These are phyloP conservation scores for Saprolegnia diclina DNA, from an alignment of 352 stramenopile genomes.

Conservation along the genomic window DNA sequence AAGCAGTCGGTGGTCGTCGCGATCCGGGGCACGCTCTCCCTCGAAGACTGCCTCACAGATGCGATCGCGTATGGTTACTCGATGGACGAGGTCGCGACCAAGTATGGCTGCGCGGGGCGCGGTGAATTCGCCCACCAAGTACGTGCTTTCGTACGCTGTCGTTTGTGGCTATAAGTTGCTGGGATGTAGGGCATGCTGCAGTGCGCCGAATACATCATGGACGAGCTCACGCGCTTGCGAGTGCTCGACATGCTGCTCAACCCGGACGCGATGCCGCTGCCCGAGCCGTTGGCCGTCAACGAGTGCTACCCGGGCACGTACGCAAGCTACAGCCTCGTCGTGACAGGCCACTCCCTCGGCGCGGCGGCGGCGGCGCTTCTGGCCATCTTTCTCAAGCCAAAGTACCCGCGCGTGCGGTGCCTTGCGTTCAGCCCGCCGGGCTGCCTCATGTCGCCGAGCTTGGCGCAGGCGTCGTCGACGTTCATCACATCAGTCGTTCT, in stretches of 20 bases:
- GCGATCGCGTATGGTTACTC: slow-evolving; percentile 78
- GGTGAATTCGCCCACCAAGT: slow-evolving; percentile 73
- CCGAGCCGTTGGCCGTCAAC: slow-evolving; percentile 49
- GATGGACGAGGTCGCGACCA: slow-evolving; percentile 57
- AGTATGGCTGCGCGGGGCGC: slow-evolving; percentile 57
- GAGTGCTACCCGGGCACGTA: slow-evolving; percentile 54
- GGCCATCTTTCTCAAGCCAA: slow-evolving; percentile 67
- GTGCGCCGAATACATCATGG: slow-evolving; percentile 55
- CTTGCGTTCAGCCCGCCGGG: slow-evolving; percentile 76
- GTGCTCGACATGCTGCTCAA: slow-evolving; percentile 86
- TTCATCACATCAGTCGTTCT: slow-evolving; percentile 79
- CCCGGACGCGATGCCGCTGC: slow-evolving; percentile 18
- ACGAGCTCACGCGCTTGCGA: slow-evolving; percentile 57
- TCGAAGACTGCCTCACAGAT: slow-evolving; percentile 84
- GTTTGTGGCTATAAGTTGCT: neutral
- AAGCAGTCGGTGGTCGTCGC: slow-evolving; percentile 68
- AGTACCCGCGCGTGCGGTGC: slow-evolving; percentile 72
- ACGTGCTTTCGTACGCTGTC: neutral
- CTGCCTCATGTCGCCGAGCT: slow-evolving; percentile 64
- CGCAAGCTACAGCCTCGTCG: slow-evolving; percentile 57
- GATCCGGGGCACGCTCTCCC: slow-evolving; percentile 76
- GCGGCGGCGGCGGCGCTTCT: slow-evolving; percentile 66
- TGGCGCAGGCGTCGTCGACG: slow-evolving; percentile 48
- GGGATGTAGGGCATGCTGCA: slow-evolving; percentile 53
- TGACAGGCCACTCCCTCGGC: slow-evolving; percentile 81